Base-by-base conservation (phyloP, 345 rosid species). In the Anacardium occidentale region DNA sequence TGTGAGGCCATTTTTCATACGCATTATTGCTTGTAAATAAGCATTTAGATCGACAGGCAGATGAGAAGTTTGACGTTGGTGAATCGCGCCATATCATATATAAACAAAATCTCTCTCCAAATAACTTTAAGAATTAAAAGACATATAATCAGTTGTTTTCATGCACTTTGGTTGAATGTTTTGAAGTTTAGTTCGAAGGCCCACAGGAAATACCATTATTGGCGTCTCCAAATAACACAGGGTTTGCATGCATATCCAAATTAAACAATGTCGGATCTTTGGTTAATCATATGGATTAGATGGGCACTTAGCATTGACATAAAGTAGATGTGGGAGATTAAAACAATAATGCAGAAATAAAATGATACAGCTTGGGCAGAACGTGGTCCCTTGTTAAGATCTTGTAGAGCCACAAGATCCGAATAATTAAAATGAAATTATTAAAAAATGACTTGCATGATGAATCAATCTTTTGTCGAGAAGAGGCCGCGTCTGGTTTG, bases 261-360 rank as follows among this genome's bases (percentile, higher is more conserved):
- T 37, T 37, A 37, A 32, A 56, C 47, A 63, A 6, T 34, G 50
- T 8, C 11, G 6, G 7, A 6, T 7, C 9, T 34, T 37, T 37
- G 42, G 8, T 37, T 37, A 7, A 56, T 34, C 7, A 6, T 68
- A 21, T 7, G 67, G 62, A 64, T 62, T 60, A 45, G 72, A 53
- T 57, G 42, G 68, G 54, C 64, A 59, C 25, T 72, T 48, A n/a
- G 69, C 26, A 50, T 50, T 65, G 82, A 75, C 77, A 75, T 68
- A 76, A 69, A 73, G 61, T 11, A 64, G 74, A 57, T 17, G 73
- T 17, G 73, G 11, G 73, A 34, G 66, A 34, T 42, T 7, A 25
- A n/a, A 26, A 12, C 4, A 50, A 42, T 64, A 37, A 71, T 57
- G 10, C 11, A 29, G 52, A 34, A 18, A 66, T 5, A 25, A 24